These are phyloP conservation scores for Fusarium sp. DNA, from an alignment of 2,329 filamentous ascomycete genomes.

Conservation along the genomic window DNA sequence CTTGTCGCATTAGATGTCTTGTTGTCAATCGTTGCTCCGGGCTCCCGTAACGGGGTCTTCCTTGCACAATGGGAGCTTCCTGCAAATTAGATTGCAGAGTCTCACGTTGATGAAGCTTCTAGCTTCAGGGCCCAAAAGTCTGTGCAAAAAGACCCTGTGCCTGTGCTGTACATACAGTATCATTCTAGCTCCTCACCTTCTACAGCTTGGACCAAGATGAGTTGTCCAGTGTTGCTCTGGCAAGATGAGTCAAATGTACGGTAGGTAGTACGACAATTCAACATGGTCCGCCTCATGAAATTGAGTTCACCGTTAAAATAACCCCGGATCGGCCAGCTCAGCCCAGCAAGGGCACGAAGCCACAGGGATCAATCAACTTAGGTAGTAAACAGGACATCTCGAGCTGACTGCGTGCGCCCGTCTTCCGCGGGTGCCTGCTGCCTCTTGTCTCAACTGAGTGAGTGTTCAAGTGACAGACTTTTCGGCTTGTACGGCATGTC, in stretches of 20 bases:
- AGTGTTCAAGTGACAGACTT: not conserved
- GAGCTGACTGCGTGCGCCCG: slow-evolving; percentile 13
- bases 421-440: slow-evolving; percentile 16
- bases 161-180: slow-evolving; percentile 3
- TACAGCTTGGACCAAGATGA: slow-evolving; percentile 30
- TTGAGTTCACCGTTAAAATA: slow-evolving; percentile 21
- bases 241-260: slow-evolving; percentile 29
- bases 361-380: slow-evolving; percentile 5
- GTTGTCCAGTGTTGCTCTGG: slow-evolving; percentile 33
- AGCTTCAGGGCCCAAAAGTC: slow-evolving; percentile 4
- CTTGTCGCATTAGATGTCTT: slow-evolving; percentile 1
- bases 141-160: slow-evolving; percentile 9
- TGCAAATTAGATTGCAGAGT: slow-evolving; percentile 21
- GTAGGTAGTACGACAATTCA: not conserved
- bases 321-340: slow-evolving; percentile 33
- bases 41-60: slow-evolving; percentile 21
- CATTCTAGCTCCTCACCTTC: not conserved
- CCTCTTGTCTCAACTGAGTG: not conserved
- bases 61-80: slow-evolving; percentile 12
- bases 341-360: slow-evolving; percentile 8
- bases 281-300: slow-evolving; percentile 11
- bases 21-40: slow-evolving; percentile 23
- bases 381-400: not conserved
- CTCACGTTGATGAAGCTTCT: slow-evolving; percentile 13
- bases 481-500: slow-evolving; percentile 23